A percentile compares a stretch with the other conserved stretches of the same genome.
Conservation (phyloP, 768 basidiomycete species). For the Mycena metata region DNA sequence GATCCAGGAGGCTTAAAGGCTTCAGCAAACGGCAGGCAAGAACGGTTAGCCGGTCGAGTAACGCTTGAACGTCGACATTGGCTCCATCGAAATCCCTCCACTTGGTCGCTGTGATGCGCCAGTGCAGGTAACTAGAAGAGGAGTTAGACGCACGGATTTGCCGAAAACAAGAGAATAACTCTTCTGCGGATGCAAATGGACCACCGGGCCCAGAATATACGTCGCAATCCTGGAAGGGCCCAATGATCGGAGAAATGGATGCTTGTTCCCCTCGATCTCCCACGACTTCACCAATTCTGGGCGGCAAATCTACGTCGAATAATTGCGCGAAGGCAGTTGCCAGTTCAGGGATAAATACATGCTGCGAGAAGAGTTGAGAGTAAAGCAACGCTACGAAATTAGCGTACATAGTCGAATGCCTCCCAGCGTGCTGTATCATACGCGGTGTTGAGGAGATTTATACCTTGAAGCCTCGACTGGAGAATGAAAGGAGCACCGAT, state of each 20-base stretch:
- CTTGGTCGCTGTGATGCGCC: slow-evolving; percentile 6
- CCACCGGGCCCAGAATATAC: not conserved
- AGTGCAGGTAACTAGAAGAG: slow-evolving; percentile 9
- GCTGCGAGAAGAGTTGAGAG: not conserved
- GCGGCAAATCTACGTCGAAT: slow-evolving; percentile 3
- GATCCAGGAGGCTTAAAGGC: slow-evolving; percentile 9
- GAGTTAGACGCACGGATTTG: not conserved
- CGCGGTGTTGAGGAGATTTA: slow-evolving; percentile 7
- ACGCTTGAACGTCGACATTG: not conserved
- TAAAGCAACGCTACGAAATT: not conserved
- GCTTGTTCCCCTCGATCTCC: not conserved
- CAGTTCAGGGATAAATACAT: slow-evolving; percentile 11
- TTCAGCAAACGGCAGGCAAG: slow-evolving; percentile 8
- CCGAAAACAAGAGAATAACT: not conserved
- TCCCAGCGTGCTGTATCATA: not conserved
- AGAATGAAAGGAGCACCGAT: slow-evolving; percentile 12
- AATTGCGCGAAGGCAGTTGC: slow-evolving; percentile 10
- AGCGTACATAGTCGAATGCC: slow-evolving; percentile 2
- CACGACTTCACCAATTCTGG: slow-evolving; percentile 6
- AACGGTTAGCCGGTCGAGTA: not conserved
- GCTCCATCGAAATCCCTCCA: not conserved
- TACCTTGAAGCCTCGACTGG: slow-evolving; percentile 3
- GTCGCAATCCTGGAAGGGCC: slow-evolving; percentile 5
- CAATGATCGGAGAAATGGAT: not conserved
- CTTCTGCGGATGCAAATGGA: slow-evolving; percentile 13